A percentile compares a stretch with the other conserved stretches of the same genome.
phyloP scores from a whole-genome alignment of 768 basidiomycete species.

The Melanogaster broomeanus region DNA sequence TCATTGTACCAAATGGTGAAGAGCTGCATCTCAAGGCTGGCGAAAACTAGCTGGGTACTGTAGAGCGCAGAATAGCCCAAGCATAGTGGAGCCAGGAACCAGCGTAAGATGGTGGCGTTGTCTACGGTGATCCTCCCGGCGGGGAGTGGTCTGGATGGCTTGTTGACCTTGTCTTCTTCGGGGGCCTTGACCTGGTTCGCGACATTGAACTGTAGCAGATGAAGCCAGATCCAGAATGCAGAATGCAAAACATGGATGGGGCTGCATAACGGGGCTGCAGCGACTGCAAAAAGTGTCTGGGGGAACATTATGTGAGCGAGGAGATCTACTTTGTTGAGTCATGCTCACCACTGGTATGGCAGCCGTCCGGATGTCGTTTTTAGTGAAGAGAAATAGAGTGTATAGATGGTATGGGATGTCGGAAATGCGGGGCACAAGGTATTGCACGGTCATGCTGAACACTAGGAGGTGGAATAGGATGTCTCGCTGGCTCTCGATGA shows the following conservation, averaged over 20 bases:
- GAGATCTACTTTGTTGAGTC: fast-evolving
- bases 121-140: constrained; percentile 40
- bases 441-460: constrained; percentile 20
- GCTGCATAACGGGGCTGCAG: constrained; percentile 32
- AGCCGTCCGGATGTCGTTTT: constrained; percentile 48
- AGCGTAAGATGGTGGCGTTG: constrained; percentile 38
- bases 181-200: constrained; percentile 44
- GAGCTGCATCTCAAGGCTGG: constrained; percentile 36
- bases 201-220: constrained; percentile 46
- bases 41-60: constrained; percentile 30
- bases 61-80: constrained; percentile 35
- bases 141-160: constrained; percentile 47
- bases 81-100: constrained; percentile 37
- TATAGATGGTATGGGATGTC: constrained; percentile 25
- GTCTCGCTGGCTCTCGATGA: neutral
- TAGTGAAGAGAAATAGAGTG: constrained; percentile 42
- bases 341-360: constrained; percentile 47
- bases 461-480: neutral
- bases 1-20: constrained; percentile 42
- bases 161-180: constrained; percentile 46
- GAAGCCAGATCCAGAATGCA: constrained; percentile 46
- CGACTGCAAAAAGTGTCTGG: constrained; percentile 36
- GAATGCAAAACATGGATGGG: constrained; percentile 23
- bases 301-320: neutral
- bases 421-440: neutral